Evolutionary conservation across 345 rosid species (phyloP), one percentile per base, ranked within the genome.

Genomic region (Durio zibethinus): DNA sequence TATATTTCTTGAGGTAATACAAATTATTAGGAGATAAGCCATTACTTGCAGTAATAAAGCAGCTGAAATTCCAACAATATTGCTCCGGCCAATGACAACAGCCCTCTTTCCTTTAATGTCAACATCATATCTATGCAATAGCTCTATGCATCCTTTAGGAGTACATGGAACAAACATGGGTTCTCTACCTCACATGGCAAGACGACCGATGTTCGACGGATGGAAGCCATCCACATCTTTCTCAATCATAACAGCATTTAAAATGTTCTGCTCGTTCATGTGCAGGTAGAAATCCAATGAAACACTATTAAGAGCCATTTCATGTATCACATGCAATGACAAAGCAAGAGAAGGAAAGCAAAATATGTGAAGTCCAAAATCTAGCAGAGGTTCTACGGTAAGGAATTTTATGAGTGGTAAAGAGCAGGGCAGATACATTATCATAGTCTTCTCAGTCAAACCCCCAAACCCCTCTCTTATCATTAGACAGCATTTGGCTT

Each of bases 31-130:
- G 74, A 72, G 31, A 72, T 71, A 56, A 67, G 12, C 31, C 21
- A 69, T 80, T 89, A 91, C 98, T 79, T 90, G 98, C 47, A 91
- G 89, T 78, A 94, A 82, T 43, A 94, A 61, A 77, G 98, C 97
- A 85, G 94, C 94, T 16, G 97, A 95, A 95, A 93, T 90, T 68
- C 97, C 98, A 33, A 94, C 98, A 42, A 94, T 93, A 84, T 94
- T 94, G 85, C 97, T 94, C 77, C 97, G 87, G 57, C 98, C 97
- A 52, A 91, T 87, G 61, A 94, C 94, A 52, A 88, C 97, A 2
- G 97, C 97, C 63, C 85, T 87, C 85, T 93, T 90, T 31, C 97
- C 98, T 86, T 93, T 91, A 79, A 94, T 89, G 15, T 77, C 84
- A 71, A 94, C 69, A 57, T 86, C 89, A 83, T 87, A 89, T 72